phyloP scores from a whole-genome alignment of 2,329 filamentous ascomycete genomes.

The Myriosclerotinia scirpicola region DNA sequence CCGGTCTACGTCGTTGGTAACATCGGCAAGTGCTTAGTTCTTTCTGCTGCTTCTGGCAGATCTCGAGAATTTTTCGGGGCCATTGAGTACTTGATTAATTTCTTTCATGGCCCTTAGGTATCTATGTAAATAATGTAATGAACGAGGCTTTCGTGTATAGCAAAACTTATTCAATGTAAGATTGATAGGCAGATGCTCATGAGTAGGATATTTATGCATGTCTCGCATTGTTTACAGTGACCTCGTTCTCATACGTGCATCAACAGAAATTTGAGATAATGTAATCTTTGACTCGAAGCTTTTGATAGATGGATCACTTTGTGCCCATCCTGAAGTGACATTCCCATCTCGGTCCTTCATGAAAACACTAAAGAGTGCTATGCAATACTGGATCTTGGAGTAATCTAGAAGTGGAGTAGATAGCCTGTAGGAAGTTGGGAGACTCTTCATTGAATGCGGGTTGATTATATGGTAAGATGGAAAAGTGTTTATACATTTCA shows the following conservation, averaged over 20 bases:
- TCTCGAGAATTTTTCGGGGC: background rate
- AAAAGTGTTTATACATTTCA: too few relatives aligned
- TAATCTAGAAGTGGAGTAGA: too few relatives aligned
- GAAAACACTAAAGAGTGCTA: background rate
- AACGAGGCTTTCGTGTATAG: too few relatives aligned
- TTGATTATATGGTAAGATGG: too few relatives aligned
- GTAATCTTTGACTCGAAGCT: background rate
- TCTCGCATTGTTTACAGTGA: background rate
- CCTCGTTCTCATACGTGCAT: background rate
- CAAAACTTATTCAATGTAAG: too few relatives aligned
- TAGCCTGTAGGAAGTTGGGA: too few relatives aligned
- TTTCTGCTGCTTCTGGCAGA: background rate
- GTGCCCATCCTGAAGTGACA: background rate
- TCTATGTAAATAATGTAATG: background rate
- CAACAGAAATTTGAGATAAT: background rate
- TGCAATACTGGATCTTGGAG: background rate
- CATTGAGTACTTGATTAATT: too few relatives aligned
- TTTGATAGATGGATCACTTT: background rate
- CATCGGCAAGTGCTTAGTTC: too few relatives aligned
- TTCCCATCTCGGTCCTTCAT: background rate
- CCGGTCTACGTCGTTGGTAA: background rate
- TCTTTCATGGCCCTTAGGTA: too few relatives aligned
- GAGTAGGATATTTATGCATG: background rate
- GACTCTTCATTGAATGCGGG: background rate
- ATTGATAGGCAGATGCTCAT: too few relatives aligned